Evolutionary conservation across 306 rosid genomes (phyloP).

Genomic region (Trifolium repens): DNA sequence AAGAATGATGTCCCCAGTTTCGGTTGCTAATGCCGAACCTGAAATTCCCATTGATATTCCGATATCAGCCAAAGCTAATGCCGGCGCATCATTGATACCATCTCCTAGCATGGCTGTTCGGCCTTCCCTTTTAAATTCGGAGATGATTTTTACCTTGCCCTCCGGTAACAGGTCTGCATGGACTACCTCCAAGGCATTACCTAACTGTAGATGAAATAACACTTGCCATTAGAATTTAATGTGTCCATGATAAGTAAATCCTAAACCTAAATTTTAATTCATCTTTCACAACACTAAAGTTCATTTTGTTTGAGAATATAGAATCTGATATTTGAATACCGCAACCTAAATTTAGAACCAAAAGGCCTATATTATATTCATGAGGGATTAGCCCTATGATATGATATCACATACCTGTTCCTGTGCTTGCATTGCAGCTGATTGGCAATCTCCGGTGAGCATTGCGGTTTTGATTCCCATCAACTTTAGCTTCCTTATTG

Average conservation of each 20-base stretch:
- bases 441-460: conserved; percentile 88
- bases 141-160: conserved; percentile 73
- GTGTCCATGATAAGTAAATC: conserved; percentile 16
- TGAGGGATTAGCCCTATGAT: conserved; percentile 11
- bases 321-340: background rate
- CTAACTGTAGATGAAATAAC: conserved; percentile 65
- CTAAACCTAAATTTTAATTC: conserved; percentile 4
- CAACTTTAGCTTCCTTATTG: conserved; percentile 63
- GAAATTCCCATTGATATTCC: conserved; percentile 99
- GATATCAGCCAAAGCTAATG: conserved; percentile 86
- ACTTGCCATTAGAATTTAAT: conserved; percentile 37
- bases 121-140: conserved; percentile 71
- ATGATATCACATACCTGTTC: conserved; percentile 61
- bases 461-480: conserved; percentile 80
- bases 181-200: conserved; percentile 62
- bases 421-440: conserved; percentile 78
- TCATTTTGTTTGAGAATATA: conserved; percentile 20
- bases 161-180: conserved; percentile 93
- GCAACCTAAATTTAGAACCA: background rate
- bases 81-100: conserved; percentile 92
- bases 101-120: conserved; percentile 92
- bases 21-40: conserved; percentile 91
- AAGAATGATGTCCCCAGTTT: conserved; percentile 81
- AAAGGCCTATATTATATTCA: background rate
- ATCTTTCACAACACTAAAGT: conserved; percentile 14